These are phyloP conservation scores for Ziziphus jujuba DNA, from an alignment of 306 rosid species.

Conservation along the genomic window DNA sequence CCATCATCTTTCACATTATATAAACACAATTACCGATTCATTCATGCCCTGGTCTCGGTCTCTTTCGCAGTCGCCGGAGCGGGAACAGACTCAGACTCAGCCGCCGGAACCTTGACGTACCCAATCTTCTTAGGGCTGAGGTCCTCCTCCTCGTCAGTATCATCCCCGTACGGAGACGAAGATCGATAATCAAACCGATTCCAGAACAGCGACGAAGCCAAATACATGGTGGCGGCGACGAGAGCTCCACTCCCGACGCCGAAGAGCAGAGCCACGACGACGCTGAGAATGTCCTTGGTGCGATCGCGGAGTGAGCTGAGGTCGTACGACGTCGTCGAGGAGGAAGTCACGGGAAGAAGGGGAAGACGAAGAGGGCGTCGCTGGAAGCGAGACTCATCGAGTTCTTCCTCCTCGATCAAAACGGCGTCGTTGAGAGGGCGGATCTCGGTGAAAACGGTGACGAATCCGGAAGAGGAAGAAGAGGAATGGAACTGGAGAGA, in stretches of 20 bases:
- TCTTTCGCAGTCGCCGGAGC: conserved; percentile 23
- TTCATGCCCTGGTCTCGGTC: conserved; percentile 23
- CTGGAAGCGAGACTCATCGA: background rate
- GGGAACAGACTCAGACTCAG: conserved; percentile 29
- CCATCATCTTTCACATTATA: background rate
- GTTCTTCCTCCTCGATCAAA: conserved; percentile 6
- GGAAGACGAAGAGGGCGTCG: background rate
- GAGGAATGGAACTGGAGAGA: background rate
- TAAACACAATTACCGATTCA: background rate
- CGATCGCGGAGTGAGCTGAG: conserved; percentile 85
- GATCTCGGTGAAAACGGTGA: conserved; percentile 52
- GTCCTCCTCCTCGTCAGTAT: conserved; percentile 34
- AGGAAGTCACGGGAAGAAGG: conserved; percentile 9
- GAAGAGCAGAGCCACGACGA: conserved; percentile 80
- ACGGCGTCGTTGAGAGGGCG: conserved; percentile 25
- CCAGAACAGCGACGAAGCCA: conserved; percentile 70
- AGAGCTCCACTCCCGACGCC: conserved; percentile 95
- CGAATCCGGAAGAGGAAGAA: conserved; percentile 29
- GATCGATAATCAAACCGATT: conserved; percentile 34
- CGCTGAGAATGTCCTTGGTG: conserved; percentile 85
- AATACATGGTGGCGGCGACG: conserved; percentile 82
- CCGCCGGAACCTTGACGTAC: conserved; percentile 59
- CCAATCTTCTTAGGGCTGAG: conserved; percentile 63
- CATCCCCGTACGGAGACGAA: conserved; percentile 22
- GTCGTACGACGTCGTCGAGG: conserved; percentile 48